Evolutionary conservation across 495 filamentous ascomycete species (phyloP).

Genomic region (Tuber umbilicatum): DNA sequence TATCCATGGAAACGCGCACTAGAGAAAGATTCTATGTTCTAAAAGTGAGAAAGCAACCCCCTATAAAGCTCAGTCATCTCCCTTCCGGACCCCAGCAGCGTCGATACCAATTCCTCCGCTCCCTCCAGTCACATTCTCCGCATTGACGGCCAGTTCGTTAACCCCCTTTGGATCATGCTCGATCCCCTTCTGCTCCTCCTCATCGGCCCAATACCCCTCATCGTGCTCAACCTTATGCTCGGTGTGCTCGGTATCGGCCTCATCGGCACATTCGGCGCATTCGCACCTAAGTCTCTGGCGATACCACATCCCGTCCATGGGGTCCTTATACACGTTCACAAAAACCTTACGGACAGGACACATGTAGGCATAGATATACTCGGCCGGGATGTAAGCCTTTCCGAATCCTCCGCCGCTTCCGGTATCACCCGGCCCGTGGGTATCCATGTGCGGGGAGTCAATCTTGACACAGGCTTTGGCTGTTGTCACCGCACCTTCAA

Average conservation of each 20-base stretch:
- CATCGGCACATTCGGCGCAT: not conserved
- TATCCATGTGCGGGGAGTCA: not conserved
- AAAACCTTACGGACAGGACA: constrained; percentile 2
- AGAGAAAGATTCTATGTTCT: not conserved
- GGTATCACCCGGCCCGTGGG: not conserved
- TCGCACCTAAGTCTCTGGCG: not conserved
- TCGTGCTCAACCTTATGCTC: too few relatives aligned
- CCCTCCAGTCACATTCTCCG: not conserved
- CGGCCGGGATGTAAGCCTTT: not conserved
- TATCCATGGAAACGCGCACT: not conserved
- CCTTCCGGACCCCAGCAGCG: not conserved
- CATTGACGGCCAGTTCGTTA: not conserved
- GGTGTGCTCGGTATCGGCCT: not conserved
- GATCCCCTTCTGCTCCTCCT: not conserved
- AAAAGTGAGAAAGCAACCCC: not conserved
- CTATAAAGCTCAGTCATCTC: not conserved
- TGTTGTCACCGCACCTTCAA: not conserved
- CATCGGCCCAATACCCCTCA: not conserved
- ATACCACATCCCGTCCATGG: constrained; percentile 1
- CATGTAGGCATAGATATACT: not conserved
- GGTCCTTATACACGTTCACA: not conserved
- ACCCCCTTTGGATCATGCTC: not conserved
- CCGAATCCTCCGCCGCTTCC: not conserved
- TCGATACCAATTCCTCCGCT: not conserved
- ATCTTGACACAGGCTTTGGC: not conserved